Conservation (phyloP, 371 early-diverging fungal species). For the Mortierella polycephala region DNA sequence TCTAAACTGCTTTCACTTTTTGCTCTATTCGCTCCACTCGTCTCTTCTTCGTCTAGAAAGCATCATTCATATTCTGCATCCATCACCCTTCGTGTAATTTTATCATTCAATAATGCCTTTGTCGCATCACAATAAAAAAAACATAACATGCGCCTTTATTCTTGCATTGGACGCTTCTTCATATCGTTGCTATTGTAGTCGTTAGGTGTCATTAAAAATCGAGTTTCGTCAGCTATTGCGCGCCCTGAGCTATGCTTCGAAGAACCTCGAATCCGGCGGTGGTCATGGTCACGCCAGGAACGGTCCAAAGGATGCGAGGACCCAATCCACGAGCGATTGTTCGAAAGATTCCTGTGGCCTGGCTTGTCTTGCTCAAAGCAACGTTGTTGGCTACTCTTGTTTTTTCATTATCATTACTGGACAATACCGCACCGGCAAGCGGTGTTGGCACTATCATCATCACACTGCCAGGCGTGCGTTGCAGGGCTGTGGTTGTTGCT, state of each 20-base stretch:
- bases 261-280: slow-evolving; percentile 49
- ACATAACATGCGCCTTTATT: background rate
- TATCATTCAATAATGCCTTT: background rate
- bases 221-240: background rate
- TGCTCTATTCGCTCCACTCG: background rate
- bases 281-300: slow-evolving; percentile 51
- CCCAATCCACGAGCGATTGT: slow-evolving; percentile 35
- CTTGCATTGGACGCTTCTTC: too few species aligned
- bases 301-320: slow-evolving; percentile 46
- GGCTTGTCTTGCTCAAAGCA: background rate
- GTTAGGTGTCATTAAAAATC: background rate
- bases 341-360: slow-evolving; percentile 25
- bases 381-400: background rate
- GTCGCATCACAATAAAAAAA: background rate
- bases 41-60: too few species aligned
- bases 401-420: slow-evolving; percentile 23
- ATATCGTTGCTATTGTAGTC: too few species aligned
- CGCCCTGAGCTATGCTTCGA: slow-evolving; percentile 16
- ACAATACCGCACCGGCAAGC: background rate
- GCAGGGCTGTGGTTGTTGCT: background rate
- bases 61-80: too few species aligned
- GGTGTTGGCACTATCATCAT: slow-evolving; percentile 6
- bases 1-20: slow-evolving; percentile 57
- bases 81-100: slow-evolving; percentile 16
- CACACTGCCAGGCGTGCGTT: slow-evolving; percentile 1